phyloP scores from a whole-genome alignment of 2,329 filamentous ascomycete species.

The Albifimbria verrucaria region DNA sequence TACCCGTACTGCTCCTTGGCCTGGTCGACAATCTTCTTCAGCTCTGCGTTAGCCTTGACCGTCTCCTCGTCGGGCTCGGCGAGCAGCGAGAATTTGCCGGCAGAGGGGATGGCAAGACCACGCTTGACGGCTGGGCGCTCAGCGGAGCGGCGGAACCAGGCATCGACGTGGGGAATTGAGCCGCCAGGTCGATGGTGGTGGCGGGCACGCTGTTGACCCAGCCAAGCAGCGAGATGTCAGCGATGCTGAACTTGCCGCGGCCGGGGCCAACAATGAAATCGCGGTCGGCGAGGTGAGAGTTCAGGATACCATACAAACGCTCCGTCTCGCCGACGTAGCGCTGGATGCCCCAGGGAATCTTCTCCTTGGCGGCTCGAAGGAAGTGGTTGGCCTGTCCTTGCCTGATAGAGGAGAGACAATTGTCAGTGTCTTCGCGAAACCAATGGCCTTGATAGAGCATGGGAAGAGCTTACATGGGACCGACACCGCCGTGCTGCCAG shows the following conservation, averaged over 20 bases:
- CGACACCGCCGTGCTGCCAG: slow-evolving; percentile 73
- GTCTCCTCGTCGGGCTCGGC: slow-evolving; percentile 17
- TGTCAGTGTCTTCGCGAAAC: background rate
- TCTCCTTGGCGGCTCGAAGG: slow-evolving; percentile 61
- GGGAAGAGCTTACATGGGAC: slow-evolving; percentile 46
- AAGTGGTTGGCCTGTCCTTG: slow-evolving; percentile 79
- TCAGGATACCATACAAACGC: slow-evolving; percentile 69
- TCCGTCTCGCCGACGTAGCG: slow-evolving; percentile 74
- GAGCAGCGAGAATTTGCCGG: slow-evolving; percentile 16
- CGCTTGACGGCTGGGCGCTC: slow-evolving; percentile 67
- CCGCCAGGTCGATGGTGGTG: slow-evolving; percentile 36
- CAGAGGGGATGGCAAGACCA: slow-evolving; percentile 65
- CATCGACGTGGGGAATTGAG: slow-evolving; percentile 69
- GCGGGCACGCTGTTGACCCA: slow-evolving; percentile 57
- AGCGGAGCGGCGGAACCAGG: slow-evolving; percentile 70
- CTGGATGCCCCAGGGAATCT: slow-evolving; percentile 67
- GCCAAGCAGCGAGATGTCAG: slow-evolving; percentile 69
- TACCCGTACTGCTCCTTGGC: slow-evolving; percentile 46
- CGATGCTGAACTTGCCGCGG: slow-evolving; percentile 58
- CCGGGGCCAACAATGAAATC: slow-evolving; percentile 53
- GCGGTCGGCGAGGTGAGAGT: slow-evolving; percentile 56
- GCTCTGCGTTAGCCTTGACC: slow-evolving; percentile 18
- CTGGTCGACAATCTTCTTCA: slow-evolving; percentile 29
- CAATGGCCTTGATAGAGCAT: background rate
- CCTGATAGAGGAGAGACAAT: slow-evolving; percentile 36